Percentiles rank a stretch among this genome's conserved stretches.
phyloP scores from a whole-genome alignment of 2,329 filamentous ascomycete species.

The Diplocarpon rosae region DNA sequence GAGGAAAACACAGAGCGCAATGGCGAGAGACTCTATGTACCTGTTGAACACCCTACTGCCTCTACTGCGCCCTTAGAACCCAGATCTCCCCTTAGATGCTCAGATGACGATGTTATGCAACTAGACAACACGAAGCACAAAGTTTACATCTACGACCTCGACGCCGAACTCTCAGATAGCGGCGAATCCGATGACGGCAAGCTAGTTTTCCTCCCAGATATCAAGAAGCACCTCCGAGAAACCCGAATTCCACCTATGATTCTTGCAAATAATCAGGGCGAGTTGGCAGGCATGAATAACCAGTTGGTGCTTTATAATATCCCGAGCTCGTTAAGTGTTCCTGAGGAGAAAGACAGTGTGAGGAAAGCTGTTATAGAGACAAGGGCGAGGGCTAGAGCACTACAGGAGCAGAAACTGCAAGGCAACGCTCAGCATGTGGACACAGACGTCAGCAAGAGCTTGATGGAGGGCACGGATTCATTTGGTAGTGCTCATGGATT shows the following conservation, averaged over 20 bases:
- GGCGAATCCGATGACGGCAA: slow-evolving; percentile 46
- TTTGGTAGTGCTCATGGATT: background rate
- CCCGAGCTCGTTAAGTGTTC: slow-evolving; percentile 64
- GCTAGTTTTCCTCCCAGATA: slow-evolving; percentile 73
- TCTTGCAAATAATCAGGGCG: slow-evolving; percentile 44
- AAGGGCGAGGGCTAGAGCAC: slow-evolving; percentile 54
- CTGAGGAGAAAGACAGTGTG: slow-evolving; percentile 65
- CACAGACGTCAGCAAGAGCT: slow-evolving; percentile 7
- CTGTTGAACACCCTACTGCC: slow-evolving; percentile 41
- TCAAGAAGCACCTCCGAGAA: slow-evolving; percentile 66
- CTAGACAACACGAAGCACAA: slow-evolving; percentile 76
- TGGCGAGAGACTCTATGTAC: slow-evolving; percentile 54
- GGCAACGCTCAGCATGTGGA: slow-evolving; percentile 10
- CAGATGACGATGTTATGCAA: slow-evolving; percentile 57
- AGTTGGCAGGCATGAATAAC: slow-evolving; percentile 40
- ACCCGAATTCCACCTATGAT: slow-evolving; percentile 55
- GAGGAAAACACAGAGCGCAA: slow-evolving; percentile 40
- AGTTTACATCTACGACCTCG: slow-evolving; percentile 84
- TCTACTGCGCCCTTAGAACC: slow-evolving; percentile 15
- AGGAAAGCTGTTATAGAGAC: slow-evolving; percentile 76
- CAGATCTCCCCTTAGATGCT: slow-evolving; percentile 5
- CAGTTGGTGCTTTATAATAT: slow-evolving; percentile 79
- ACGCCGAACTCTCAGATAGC: slow-evolving; percentile 68
- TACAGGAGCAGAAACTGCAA: slow-evolving; percentile 36
- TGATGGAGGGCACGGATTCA: slow-evolving; percentile 13